These are phyloP conservation scores for Galeopsis tetrahit DNA, from an alignment of 257 asterid genomes.

Conservation along the genomic window DNA sequence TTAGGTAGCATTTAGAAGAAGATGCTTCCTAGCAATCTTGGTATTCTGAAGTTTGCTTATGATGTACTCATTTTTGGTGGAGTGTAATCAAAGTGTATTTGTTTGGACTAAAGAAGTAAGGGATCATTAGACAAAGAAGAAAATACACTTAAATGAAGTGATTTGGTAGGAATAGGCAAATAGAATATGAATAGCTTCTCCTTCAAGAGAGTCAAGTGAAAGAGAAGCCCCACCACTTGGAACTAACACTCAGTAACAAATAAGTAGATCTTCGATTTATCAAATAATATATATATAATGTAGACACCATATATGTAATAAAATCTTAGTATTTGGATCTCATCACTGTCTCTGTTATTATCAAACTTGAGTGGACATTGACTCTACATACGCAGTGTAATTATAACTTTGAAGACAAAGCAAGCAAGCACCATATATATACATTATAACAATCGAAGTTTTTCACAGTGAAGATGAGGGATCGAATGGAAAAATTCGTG, in stretches of 20 bases:
- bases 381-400: constrained; percentile 38
- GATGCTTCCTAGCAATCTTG: neutral
- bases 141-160: constrained; percentile 13
- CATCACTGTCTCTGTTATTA: constrained; percentile 18
- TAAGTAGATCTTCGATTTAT: constrained; percentile 14
- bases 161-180: constrained; percentile 18
- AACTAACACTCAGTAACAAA: constrained; percentile 32
- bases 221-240: constrained; percentile 50
- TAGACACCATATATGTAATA: constrained; percentile 27
- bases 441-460: constrained; percentile 37
- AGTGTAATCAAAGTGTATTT: constrained; percentile 39
- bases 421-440: constrained; percentile 31
- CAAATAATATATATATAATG: constrained; percentile 15
- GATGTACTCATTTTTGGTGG: constrained; percentile 43
- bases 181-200: constrained; percentile 45
- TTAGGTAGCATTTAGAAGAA: neutral
- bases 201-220: constrained; percentile 53
- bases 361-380: constrained; percentile 35
- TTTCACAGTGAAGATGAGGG: constrained; percentile 59
- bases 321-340: constrained; percentile 20
- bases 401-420: constrained; percentile 56
- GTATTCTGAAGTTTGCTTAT: constrained; percentile 29
- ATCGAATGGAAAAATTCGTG: constrained; percentile 68
- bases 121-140: neutral
- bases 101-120: neutral